phyloP scores from a whole-genome alignment of 2,329 filamentous ascomycete genomes.

The Calonectria henricotiae region DNA sequence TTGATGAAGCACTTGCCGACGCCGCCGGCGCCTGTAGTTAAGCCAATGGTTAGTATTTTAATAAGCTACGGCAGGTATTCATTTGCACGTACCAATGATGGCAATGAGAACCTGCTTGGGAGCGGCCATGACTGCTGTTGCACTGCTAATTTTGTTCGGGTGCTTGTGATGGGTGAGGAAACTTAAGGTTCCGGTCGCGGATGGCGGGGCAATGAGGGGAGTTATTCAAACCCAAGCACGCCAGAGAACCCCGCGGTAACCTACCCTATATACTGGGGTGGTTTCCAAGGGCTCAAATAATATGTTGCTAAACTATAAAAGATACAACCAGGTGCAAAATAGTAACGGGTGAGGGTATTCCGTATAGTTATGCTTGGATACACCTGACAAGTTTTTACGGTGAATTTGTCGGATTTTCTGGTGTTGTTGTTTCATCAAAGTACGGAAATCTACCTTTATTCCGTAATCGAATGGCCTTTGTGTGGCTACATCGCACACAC shows the following conservation, averaged over 20 bases:
- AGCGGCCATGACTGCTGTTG: constrained; percentile 60
- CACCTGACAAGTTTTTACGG: too few relatives aligned
- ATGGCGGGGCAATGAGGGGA: constrained; percentile 56
- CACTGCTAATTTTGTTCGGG: constrained; percentile 36
- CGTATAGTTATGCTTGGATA: too few relatives aligned
- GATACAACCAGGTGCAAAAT: background rate
- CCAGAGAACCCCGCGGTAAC: constrained; percentile 50
- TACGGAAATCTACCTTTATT: too few relatives aligned
- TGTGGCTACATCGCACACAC: too few relatives aligned
- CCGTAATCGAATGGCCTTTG: too few relatives aligned
- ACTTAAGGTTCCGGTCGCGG: constrained; percentile 57
- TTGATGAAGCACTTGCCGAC: constrained; percentile 93
- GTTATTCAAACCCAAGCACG: constrained; percentile 40
- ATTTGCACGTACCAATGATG: constrained; percentile 63
- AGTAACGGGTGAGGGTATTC: too few relatives aligned
- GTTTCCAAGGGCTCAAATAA: constrained; percentile 34
- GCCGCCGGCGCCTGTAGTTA: constrained; percentile 84
- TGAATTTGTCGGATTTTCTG: too few relatives aligned
- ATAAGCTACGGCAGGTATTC: background rate
- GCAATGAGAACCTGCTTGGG: constrained; percentile 69
- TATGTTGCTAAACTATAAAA: background rate
- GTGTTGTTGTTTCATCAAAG: too few relatives aligned
- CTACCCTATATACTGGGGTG: constrained; percentile 47
- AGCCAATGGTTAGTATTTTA: constrained; percentile 39
- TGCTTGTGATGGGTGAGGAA: constrained; percentile 50